Base-by-base conservation (phyloP, 768 basidiomycete genomes). In the Rhodotorula toruloides region DNA sequence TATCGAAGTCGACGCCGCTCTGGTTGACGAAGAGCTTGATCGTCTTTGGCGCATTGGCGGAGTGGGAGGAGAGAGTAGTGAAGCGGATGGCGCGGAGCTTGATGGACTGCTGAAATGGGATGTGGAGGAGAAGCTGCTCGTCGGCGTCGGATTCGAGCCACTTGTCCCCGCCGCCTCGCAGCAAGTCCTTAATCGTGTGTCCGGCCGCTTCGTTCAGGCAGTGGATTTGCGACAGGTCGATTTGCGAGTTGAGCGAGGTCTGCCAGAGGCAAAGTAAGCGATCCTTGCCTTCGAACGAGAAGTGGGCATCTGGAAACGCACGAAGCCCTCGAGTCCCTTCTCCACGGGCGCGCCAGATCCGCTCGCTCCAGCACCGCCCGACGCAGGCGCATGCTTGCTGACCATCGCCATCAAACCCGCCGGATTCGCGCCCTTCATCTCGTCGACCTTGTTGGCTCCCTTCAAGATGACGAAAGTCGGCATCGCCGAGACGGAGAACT, bases 401-500 rank as follows among this genome's bases (percentile, higher is more conserved):
- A 74, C 27, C 10, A 71, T 50, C 21, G 61, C 60, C 40, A 40
- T 58, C 16, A 74, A 59, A 0, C 61, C 73, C 5, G 65, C 58
- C 2, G 73, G 71, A 58, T 74, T 72, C n/a, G 73, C 73, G 3
- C 73, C 73, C 34, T 68, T 70, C 62, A 73, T 72, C 61, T 65
- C 53, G n/a, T 59, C 71, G 32, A 63, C 47, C 63, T 58, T 73
- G 40, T 39, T 60, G 13, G 27, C 12, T 2, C 74, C 67, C 54
- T 75, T 76, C 52, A 77, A 56, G 27, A 76, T 67, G 25, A 73
- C 56, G 48, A 73, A 63, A 32, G 62, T 39, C 19, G 69, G 61
- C 89, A 92, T 91, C 0, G 89, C 89, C 32, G 84, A 78, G 65
- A 92, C 81, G 8, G 77, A 77, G 75, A 89, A 92, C 36, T 77